phyloP scores from a whole-genome alignment of 2,329 filamentous ascomycete genomes.

The Nemania sp. region DNA sequence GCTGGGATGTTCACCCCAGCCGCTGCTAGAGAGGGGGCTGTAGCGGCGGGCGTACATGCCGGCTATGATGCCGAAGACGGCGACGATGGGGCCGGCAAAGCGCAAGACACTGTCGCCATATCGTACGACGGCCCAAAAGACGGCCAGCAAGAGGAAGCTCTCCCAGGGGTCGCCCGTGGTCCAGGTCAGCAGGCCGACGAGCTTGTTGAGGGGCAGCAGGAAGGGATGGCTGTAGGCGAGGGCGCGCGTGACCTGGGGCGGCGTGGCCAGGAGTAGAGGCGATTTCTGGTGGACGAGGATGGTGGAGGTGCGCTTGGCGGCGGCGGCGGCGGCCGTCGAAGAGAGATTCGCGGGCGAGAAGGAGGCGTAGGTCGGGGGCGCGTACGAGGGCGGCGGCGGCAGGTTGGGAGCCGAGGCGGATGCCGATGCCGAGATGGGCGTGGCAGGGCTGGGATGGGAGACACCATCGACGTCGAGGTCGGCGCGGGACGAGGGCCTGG shows the following conservation, averaged over 20 bases:
- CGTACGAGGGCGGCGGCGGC: conserved; percentile 41
- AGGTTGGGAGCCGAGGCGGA: conserved; percentile 25
- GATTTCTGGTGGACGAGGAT: conserved; percentile 98
- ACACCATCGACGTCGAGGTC: conserved; percentile 40
- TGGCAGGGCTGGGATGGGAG: conserved; percentile 35
- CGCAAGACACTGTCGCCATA: conserved; percentile 86
- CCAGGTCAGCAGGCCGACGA: conserved; percentile 89
- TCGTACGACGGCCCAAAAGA: conserved; percentile 83
- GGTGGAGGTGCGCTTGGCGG: conserved; percentile 79
- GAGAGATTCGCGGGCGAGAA: conserved; percentile 86
- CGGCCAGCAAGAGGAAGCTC: conserved; percentile 85
- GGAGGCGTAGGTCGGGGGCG: conserved; percentile 77
- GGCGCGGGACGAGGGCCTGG: conserved; percentile 47
- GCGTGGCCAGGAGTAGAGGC: conserved; percentile 87
- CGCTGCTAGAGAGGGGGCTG: conserved; percentile 85
- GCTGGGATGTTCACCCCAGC: conserved; percentile 60
- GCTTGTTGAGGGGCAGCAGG: conserved; percentile 82
- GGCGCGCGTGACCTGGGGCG: conserved; percentile 90
- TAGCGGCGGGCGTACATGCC: conserved; percentile 93
- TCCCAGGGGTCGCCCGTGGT: conserved; percentile 94
- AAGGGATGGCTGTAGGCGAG: conserved; percentile 97
- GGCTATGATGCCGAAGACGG: conserved; percentile 78
- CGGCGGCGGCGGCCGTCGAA: conserved; percentile 61
- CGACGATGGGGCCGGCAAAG: conserved; percentile 79
- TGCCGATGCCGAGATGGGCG: background rate